phyloP scores from a whole-genome alignment of 1,139 yeast genomes.

The Yamadazyma membranifaciens region DNA sequence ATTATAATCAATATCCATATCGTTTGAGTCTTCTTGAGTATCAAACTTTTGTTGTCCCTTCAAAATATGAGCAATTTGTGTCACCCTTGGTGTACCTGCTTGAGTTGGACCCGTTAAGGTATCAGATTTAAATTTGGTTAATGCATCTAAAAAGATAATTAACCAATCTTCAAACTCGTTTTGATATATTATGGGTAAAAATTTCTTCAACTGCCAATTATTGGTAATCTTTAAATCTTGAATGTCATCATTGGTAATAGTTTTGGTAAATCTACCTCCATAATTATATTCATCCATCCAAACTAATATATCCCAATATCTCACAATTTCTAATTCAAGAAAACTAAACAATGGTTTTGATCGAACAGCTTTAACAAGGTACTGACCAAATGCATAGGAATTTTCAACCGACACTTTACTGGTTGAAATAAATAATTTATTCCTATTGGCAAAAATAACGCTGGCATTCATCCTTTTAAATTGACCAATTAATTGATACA shows the following conservation, averaged over 20 bases:
- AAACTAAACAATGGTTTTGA: constrained; percentile 80
- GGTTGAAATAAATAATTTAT: constrained; percentile 67
- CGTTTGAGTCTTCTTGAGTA: constrained; percentile 26
- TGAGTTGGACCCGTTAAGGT: constrained; percentile 34
- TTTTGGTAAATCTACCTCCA: constrained; percentile 76
- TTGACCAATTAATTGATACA: constrained; percentile 78
- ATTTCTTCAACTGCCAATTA: constrained; percentile 79
- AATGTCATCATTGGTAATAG: constrained; percentile 53
- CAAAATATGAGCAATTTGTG: constrained; percentile 60
- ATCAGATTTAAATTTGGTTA: constrained; percentile 56
- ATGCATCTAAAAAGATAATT: constrained; percentile 68
- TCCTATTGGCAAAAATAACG: constrained; percentile 79
- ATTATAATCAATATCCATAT: constrained; percentile 25
- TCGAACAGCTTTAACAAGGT: constrained; percentile 74
- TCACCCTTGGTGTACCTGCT: constrained; percentile 55
- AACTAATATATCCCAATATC: constrained; percentile 85
- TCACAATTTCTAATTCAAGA: constrained; percentile 68
- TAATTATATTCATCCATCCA: constrained; percentile 95
- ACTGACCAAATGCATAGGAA: constrained; percentile 92
- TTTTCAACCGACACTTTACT: constrained; percentile 77
- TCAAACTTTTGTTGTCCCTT: constrained; percentile 43
- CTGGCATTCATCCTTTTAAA: constrained; percentile 75
- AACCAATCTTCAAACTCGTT: constrained; percentile 90
- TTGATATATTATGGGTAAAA: constrained; percentile 71
- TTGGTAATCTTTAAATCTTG: constrained; percentile 61